phyloP scores from a whole-genome alignment of 306 rosid species.

The Vigna mungo region DNA sequence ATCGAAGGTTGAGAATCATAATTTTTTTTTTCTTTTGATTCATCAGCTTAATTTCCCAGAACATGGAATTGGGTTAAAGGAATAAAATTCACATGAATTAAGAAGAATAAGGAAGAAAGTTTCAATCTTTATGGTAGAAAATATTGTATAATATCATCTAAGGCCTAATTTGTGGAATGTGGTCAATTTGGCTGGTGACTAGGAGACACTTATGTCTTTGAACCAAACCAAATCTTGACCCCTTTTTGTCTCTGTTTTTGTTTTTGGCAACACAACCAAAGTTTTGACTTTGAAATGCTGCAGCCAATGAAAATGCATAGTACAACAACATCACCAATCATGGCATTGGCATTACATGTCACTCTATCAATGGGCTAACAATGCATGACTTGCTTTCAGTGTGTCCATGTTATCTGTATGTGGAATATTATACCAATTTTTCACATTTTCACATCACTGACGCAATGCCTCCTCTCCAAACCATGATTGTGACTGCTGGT shows the following conservation, averaged over 20 bases:
- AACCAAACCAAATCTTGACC: constrained; percentile 35
- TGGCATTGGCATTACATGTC: neutral
- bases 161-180: neutral
- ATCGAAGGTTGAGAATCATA: neutral
- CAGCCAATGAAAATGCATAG: constrained; percentile 19
- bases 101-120: neutral
- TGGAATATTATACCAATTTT: constrained; percentile 34
- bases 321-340: constrained; percentile 27
- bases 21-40: neutral
- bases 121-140: neutral
- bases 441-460: neutral
- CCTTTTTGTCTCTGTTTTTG: neutral
- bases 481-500: constrained; percentile 10
- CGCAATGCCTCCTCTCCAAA: constrained; percentile 31
- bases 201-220: constrained; percentile 28
- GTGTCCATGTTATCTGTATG: constrained; percentile 44
- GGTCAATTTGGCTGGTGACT: constrained; percentile 37
- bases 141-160: neutral
- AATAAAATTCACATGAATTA: neutral
- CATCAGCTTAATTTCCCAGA: neutral
- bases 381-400: neutral
- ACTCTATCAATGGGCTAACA: neutral
- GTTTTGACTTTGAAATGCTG: constrained; percentile 36
- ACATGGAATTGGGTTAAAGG: neutral
- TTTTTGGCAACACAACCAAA: constrained; percentile 25